Conservation (phyloP, 1,139 yeast genomes). For the Blastobotrys indianensis region DNA sequence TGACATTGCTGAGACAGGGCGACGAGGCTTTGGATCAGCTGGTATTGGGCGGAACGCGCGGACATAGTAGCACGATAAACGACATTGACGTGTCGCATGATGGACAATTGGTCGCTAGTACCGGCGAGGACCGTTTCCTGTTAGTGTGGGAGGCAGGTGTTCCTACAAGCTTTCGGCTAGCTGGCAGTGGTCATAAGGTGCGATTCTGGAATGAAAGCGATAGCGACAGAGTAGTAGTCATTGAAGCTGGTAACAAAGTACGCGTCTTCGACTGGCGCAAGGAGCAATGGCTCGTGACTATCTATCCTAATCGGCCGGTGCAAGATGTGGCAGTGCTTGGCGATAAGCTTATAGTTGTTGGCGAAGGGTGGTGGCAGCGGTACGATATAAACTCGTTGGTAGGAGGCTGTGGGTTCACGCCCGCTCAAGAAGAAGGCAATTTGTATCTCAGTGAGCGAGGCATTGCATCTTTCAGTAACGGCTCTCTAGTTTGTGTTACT, state of each 20-base stretch:
- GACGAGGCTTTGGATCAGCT: slow-evolving; percentile 8
- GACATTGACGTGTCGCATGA: slow-evolving; percentile 31
- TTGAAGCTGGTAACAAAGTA: slow-evolving; percentile 32
- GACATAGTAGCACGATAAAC: slow-evolving; percentile 30
- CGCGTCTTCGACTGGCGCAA: slow-evolving; percentile 34
- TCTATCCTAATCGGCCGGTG: slow-evolving; percentile 29
- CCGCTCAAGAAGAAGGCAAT: slow-evolving; percentile 19
- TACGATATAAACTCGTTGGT: slow-evolving; percentile 23
- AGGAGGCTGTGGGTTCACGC: slow-evolving; percentile 29
- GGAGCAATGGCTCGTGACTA: slow-evolving; percentile 29
- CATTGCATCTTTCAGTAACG: too few relatives aligned
- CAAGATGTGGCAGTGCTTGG: slow-evolving; percentile 27
- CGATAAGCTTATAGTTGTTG: slow-evolving; percentile 31
- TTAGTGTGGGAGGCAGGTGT: slow-evolving; percentile 30
- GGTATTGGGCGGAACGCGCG: slow-evolving; percentile 21
- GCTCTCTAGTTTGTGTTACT: too few relatives aligned
- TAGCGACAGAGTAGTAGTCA: slow-evolving; percentile 31
- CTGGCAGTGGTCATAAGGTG: slow-evolving; percentile 28
- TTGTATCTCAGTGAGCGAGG: slow-evolving; percentile 5
- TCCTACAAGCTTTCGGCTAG: slow-evolving; percentile 19
- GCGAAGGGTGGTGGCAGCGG: slow-evolving; percentile 35
- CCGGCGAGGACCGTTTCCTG: slow-evolving; percentile 32
- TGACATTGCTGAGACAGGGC: slow-evolving; percentile 17
- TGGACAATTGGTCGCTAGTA: slow-evolving; percentile 29
- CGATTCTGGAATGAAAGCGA: slow-evolving; percentile 33